phyloP scores from a whole-genome alignment of 345 rosid species.

The Lepidium africanum region DNA sequence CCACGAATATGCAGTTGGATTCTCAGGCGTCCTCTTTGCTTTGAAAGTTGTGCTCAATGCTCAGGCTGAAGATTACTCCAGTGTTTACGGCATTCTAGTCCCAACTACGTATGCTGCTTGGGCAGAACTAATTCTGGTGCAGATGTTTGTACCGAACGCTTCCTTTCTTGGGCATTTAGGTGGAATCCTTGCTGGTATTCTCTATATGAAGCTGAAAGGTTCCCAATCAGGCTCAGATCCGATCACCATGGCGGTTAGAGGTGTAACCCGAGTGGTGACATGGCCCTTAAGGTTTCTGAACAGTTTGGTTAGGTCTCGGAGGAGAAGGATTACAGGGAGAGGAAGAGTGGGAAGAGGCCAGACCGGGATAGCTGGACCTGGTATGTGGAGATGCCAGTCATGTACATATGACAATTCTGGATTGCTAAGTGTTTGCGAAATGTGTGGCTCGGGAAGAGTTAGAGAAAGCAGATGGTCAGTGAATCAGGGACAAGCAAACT shows the following conservation, averaged over 20 bases:
- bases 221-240: conserved; percentile 52
- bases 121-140: conserved; percentile 88
- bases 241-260: conserved; percentile 38
- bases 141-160: conserved; percentile 79
- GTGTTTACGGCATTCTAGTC: conserved; percentile 61
- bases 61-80: conserved; percentile 46
- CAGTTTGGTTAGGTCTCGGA: conserved; percentile 29
- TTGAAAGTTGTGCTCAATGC: conserved; percentile 91
- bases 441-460: conserved; percentile 61
- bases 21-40: conserved; percentile 90
- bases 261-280: conserved; percentile 32
- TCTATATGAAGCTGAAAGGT: conserved; percentile 57
- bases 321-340: conserved; percentile 54
- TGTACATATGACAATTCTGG: conserved; percentile 80
- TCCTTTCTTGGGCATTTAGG: conserved; percentile 96
- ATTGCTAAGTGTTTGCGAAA: conserved; percentile 56
- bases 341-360: conserved; percentile 51
- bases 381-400: conserved; percentile 78
- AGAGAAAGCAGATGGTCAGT: conserved; percentile 29
- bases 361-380: conserved; percentile 32
- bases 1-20: conserved; percentile 67
- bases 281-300: conserved; percentile 55
- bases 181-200: conserved; percentile 87
- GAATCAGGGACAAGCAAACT: conserved; percentile 10
- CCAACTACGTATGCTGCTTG: conserved; percentile 85